Base-by-base conservation (phyloP, 1,284 basidiomycete species). In the Leccinum cinnamomeum region DNA sequence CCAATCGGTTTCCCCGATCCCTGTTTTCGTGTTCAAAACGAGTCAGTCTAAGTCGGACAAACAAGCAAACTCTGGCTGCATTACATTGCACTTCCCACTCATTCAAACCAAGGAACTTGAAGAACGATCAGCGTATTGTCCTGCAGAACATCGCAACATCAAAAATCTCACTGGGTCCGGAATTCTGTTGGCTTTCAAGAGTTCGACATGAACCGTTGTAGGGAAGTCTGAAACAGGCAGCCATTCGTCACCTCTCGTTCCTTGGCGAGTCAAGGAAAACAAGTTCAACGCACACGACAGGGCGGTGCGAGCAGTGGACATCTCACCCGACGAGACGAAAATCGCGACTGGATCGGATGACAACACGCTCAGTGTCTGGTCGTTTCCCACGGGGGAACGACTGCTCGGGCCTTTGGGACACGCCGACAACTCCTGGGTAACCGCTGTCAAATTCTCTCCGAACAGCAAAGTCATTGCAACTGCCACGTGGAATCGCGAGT, bases 41-140 rank as follows among this genome's bases (percentile, higher is more conserved):
- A 37, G 48, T 59, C 16, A 58, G 44, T 35, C 46, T 46, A 46
- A 33, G 50, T 50, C 7, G 8, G 23, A 28, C 2, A 51, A 25
- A 67, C 74, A 20, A 56, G 76, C 51, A 5, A 53, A 7, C 12
- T 4, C 11, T 8, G 16, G 41, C 12, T 57, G 71, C 50, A 37
- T 33, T 67, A 88, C 94, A 95, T 78, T 96, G 94, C 10, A 94
- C 89, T 68, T 92, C 88, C 88, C 90, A 94, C 75, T 97, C 94
- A 64, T 90, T 83, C 61, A 93, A 77, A 10, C 87, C 89, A 48
- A 91, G 69, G 67, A 90, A 90, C 87, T 91, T 64, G 57, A 14
- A 56, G 35, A 59, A 44, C 37, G 28, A 57, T 65, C 25, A 68
- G 57, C 10, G n/a, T n/a, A 23, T 44, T 51, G 46, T 20, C 18